A percentile compares a stretch with the other conserved stretches of the same genome.
Evolutionary conservation across 2,329 filamentous ascomycete genomes (phyloP).

Genomic region (Ophiostoma sp.): DNA sequence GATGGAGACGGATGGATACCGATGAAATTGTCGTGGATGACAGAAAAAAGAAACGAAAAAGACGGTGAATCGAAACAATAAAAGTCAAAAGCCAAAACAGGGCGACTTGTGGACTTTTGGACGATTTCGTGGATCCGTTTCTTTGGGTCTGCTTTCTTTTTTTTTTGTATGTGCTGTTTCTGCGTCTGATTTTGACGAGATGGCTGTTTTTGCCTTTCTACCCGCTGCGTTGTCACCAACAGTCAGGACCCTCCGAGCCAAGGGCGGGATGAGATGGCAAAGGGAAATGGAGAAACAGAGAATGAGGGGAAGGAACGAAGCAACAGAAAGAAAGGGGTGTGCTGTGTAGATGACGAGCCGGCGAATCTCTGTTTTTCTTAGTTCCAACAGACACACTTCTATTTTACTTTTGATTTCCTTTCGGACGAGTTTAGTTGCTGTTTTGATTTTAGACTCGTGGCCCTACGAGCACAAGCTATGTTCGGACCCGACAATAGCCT

Average conservation of each 20-base stretch:
- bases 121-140: not conserved
- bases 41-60: slow-evolving; percentile 2
- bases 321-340: not conserved
- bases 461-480: not conserved
- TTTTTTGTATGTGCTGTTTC: not conserved
- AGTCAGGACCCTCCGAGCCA: not conserved
- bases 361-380: not conserved
- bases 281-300: not conserved
- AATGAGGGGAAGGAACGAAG: not conserved
- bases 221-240: not conserved
- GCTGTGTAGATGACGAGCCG: not conserved
- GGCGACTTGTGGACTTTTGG: not conserved
- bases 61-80: not conserved
- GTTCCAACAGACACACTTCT: not conserved
- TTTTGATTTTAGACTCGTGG: not conserved
- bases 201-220: not conserved
- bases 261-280: not conserved
- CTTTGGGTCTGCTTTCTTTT: not conserved
- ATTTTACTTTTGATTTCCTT: not conserved
- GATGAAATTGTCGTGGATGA: not conserved
- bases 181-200: not conserved
- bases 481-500: not conserved
- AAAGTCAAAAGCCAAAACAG: not conserved
- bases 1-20: not conserved
- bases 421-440: not conserved